Evolutionary conservation across 129 eudicot species (phyloP), one percentile per base, ranked within the genome.

Genomic region (Flaveria linearis): DNA sequence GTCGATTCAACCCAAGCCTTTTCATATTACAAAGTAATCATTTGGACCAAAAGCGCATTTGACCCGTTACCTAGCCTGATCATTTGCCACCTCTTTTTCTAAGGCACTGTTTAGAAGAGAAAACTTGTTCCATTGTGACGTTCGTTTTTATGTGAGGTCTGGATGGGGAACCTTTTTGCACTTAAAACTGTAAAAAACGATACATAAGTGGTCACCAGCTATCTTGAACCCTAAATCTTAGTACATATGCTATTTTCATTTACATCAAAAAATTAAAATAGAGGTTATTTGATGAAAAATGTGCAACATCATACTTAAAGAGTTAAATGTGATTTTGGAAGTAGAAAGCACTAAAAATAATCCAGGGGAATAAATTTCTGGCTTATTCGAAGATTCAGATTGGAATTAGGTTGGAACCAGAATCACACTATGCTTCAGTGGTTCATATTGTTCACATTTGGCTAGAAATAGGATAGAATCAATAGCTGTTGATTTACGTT

Each of bases 141-240:
- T 74, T 47, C 41, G 61, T 46, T 74, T 25, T 45, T 22, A 16
- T 61, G 78, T 46, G 78, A 74, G 47, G 50, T 46, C 28, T 72
- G 9, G 15, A 7, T 46, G 57, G 51, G 36, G 74, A 25, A 9
- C 8, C 61, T 62, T 28, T 11, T 74, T 11, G 17, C 47, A 25
- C 60, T 60, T 16, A 52, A 22, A n/a, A 16, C 12, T 1, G 1
- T 39, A 22, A 43, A 43, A 39, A 28, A 50, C 16, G 49, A 72
- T 53, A n/a, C 66, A 4, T 33, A 36, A 51, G 36, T 18, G 28
- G 25, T 15, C n/a, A 28, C 0, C 26, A 30, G 47, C 45, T 20
- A 20, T 20, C 22, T 20, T 20, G 22, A 58, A 36, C 46, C 46
- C 17, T 60, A 4, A 73, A 42, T 56, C 69, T 23, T 13, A 20